Evolutionary conservation across 83 land plant genomes (phyloP).

Genomic region (Diphasiastrum complanatum): DNA sequence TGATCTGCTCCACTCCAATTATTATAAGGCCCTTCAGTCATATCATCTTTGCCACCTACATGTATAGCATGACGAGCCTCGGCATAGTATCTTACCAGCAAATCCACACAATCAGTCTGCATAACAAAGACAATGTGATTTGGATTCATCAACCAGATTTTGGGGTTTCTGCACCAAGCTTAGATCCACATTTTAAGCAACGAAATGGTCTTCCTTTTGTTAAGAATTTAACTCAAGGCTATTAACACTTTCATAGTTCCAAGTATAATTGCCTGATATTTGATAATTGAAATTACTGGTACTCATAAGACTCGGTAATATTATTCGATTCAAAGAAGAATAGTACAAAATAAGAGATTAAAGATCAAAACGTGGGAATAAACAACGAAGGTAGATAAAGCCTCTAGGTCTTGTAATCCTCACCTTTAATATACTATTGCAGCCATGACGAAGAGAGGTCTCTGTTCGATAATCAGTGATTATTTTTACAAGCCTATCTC

Average conservation of each 20-base stretch:
- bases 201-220: too few relatives aligned
- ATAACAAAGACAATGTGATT: slow-evolving; percentile 1
- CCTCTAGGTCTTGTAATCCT: too few relatives aligned
- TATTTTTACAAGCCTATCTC: slow-evolving; percentile 90
- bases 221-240: too few relatives aligned
- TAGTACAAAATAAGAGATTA: background rate
- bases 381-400: too few relatives aligned
- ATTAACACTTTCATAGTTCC: too few relatives aligned
- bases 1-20: background rate
- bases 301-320: background rate
- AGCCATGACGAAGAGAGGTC: slow-evolving; percentile 90
- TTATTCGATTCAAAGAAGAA: background rate
- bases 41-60: slow-evolving; percentile 62
- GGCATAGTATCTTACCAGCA: slow-evolving; percentile 65
- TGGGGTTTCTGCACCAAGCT: background rate
- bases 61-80: slow-evolving; percentile 80
- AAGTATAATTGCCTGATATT: too few relatives aligned
- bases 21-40: background rate
- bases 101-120: slow-evolving; percentile 91
- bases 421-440: slow-evolving; percentile 94
- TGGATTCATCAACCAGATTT: background rate
- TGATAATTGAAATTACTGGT: too few relatives aligned
- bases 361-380: too few relatives aligned
- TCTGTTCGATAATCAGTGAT: slow-evolving; percentile 94
- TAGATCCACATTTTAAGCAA: background rate